Conservation (phyloP, 345 rosid genomes). For the Citrus sp. region DNA sequence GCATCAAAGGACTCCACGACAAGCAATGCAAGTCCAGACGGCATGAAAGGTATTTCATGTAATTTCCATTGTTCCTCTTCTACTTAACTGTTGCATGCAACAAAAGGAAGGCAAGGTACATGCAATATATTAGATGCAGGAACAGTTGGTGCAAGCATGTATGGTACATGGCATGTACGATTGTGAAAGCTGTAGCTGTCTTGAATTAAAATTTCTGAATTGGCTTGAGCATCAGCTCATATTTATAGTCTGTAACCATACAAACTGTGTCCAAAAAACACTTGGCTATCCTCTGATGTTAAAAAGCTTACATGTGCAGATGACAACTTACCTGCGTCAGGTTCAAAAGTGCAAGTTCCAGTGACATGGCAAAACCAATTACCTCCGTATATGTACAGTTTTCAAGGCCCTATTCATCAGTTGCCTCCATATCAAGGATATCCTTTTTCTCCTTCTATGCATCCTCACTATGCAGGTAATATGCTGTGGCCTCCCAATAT, state of each 20-base stretch:
- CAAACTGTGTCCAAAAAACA: not conserved
- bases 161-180: not conserved
- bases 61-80: not conserved
- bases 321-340: slow-evolving; percentile 34
- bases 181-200: not conserved
- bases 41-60: slow-evolving; percentile 39
- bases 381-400: slow-evolving; percentile 56
- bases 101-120: not conserved
- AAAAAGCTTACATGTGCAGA: slow-evolving; percentile 30
- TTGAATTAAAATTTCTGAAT: not conserved
- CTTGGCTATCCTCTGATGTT: slow-evolving; percentile 9
- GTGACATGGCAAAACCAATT: slow-evolving; percentile 72
- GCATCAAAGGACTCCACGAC: slow-evolving; percentile 36
- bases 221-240: not conserved
- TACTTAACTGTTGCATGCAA: not conserved
- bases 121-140: not conserved
- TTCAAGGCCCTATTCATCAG: slow-evolving; percentile 42
- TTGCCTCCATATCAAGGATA: slow-evolving; percentile 69
- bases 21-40: slow-evolving; percentile 36
- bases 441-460: slow-evolving; percentile 67
- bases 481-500: slow-evolving; percentile 42
- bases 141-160: not conserved
- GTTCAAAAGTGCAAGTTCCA: slow-evolving; percentile 47
- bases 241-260: not conserved
- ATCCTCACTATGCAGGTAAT: slow-evolving; percentile 45